These are phyloP conservation scores for Suillus subalutaceus DNA, from an alignment of 768 basidiomycete species.

Conservation along the genomic window DNA sequence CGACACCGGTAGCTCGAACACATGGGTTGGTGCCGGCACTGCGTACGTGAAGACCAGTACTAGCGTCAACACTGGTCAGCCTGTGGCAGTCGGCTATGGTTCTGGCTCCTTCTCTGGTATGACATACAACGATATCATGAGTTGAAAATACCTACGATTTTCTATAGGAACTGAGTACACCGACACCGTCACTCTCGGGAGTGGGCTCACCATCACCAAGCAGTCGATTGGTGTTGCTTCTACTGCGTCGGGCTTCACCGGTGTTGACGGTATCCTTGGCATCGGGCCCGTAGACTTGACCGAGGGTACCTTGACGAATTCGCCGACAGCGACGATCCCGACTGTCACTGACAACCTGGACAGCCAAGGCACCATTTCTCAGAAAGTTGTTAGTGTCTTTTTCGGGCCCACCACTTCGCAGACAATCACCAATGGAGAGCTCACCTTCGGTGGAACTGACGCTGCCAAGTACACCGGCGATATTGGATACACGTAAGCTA, in stretches of 20 bases:
- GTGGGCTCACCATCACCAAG: constrained; percentile 47
- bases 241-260: constrained; percentile 43
- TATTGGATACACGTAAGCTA: constrained; percentile 45
- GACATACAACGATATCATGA: constrained; percentile 4
- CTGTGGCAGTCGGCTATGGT: constrained; percentile 59
- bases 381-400: constrained; percentile 49
- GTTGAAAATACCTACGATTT: constrained; percentile 5
- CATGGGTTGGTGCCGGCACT: constrained; percentile 64
- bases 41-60: constrained; percentile 53
- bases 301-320: constrained; percentile 29
- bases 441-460: constrained; percentile 50
- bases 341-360: constrained; percentile 62
- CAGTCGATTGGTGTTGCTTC: constrained; percentile 74
- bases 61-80: constrained; percentile 46
- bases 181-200: constrained; percentile 57
- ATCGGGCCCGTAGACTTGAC: constrained; percentile 66
- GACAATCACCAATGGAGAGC: constrained; percentile 48
- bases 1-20: constrained; percentile 71
- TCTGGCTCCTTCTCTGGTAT: constrained; percentile 62
- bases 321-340: constrained; percentile 36
- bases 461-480: constrained; percentile 33
- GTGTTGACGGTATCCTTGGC: constrained; percentile 67
- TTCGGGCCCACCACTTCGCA: constrained; percentile 46
- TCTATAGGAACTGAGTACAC: constrained; percentile 43
- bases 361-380: constrained; percentile 39